phyloP scores from a whole-genome alignment of 129 eudicot genomes.

The Cynara cardunculus region DNA sequence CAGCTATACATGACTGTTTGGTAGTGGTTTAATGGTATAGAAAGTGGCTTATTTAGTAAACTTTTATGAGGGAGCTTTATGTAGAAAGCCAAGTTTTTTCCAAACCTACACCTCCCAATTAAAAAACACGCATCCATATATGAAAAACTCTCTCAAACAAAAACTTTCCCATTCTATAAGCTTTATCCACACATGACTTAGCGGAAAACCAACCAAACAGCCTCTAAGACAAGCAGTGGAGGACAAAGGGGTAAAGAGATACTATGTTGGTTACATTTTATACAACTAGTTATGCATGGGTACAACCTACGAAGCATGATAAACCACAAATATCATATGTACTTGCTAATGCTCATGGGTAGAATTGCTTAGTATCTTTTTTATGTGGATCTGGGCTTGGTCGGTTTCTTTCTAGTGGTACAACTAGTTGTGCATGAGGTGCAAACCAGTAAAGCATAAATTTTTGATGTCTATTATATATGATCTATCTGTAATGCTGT shows the following conservation, averaged over 20 bases:
- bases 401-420: background rate
- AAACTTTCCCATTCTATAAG: too few species aligned
- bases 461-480: background rate
- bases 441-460: background rate
- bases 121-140: too few species aligned
- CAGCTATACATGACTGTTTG: too few species aligned
- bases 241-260: background rate
- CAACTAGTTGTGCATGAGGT: background rate
- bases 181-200: too few species aligned
- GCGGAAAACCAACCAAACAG: too few species aligned
- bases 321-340: background rate
- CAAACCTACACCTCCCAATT: too few species aligned
- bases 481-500: too few species aligned
- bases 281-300: background rate
- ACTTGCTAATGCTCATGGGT: background rate
- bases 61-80: too few species aligned
- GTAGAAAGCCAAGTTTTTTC: too few species aligned
- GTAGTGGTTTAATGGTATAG: too few species aligned
- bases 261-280: background rate
- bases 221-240: background rate
- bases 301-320: background rate
- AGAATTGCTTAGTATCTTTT: background rate
- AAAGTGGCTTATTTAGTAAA: too few species aligned
- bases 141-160: too few species aligned
- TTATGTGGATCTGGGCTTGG: background rate